Conservation (phyloP, 306 rosid species). For the Dalbergia cochinchinensis region DNA sequence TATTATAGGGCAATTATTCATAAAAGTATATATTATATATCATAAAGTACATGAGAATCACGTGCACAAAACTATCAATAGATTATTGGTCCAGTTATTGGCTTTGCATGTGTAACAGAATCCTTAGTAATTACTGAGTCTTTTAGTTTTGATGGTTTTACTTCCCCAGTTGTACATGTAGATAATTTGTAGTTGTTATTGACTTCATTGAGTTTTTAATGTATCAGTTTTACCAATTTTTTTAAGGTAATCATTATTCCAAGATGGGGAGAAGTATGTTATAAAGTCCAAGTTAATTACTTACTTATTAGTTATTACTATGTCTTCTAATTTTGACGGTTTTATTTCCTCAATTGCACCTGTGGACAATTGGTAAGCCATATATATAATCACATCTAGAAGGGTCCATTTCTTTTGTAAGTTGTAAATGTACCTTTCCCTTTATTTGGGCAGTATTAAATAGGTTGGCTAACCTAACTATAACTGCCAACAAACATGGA, state of each 20-base stretch:
- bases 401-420: not conserved
- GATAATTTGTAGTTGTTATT: not conserved
- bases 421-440: not conserved
- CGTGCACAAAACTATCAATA: not conserved
- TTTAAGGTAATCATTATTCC: no score
- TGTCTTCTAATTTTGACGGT: conserved; percentile 18
- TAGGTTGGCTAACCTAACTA: conserved; percentile 42
- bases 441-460: conserved; percentile 32
- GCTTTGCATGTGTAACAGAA: not conserved
- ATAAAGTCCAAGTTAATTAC: not conserved
- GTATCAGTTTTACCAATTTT: no score
- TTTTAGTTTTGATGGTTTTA: conserved; percentile 25
- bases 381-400: not conserved
- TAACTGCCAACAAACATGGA: conserved; percentile 50
- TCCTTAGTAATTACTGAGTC: not conserved
- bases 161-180: not conserved
- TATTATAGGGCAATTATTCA: not conserved
- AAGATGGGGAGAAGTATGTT: not conserved
- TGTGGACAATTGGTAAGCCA: conserved; percentile 21
- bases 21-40: not conserved
- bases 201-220: no score
- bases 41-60: not conserved
- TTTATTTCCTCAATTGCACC: conserved; percentile 5
- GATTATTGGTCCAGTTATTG: not conserved
- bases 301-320: not conserved